Base-by-base conservation (phyloP, 129 eudicot genomes). In the Ambrosia trifida region DNA sequence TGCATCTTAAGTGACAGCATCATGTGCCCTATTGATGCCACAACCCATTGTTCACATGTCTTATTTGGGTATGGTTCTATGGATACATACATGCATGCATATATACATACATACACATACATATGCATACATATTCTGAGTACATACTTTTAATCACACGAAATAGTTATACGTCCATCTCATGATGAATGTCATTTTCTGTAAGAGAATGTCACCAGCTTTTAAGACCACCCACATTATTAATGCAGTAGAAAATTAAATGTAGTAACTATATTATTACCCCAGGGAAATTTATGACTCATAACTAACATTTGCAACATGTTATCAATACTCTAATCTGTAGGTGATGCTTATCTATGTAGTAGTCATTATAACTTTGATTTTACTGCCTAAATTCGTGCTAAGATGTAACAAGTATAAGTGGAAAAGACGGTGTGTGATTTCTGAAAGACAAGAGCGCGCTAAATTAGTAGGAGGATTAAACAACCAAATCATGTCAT, bases 21-120 rank as follows among this genome's bases (percentile, higher is more conserved):
- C 80, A 80, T 75, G 84, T 68, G 66, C 60, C 76, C 69, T 76
- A 72, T 76, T 57, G 70, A 60, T 70, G 40, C 73, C 76, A 63
- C 72, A n/a, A 71, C 51, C 74, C 52, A 65, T 67, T 76, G 59
- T 62, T 65, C 81, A 81, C 85, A 76, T 81, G 85, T 73, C 74
- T 72, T 72, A 72, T 44, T 45, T 72, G 73, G 78, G 82, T 41
- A 56, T 43, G 47, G n/a, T 63, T 54, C 17, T 63, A 64, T 28
- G 38, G 52, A 70, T n/a, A 49, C 33, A 60, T 14, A 45, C 14
- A 75, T 35, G 14, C 3, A 60, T 32, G 14, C 3, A 31, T 31
- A 14, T 5, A 61, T 61, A 14, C 12, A 53, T 19, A 53, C 3
- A 53, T 3, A 18, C 13, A 18, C 2, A 52, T 52, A 17, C 9